phyloP scores from a whole-genome alignment of 768 basidiomycete species.

The Suillus paluster region DNA sequence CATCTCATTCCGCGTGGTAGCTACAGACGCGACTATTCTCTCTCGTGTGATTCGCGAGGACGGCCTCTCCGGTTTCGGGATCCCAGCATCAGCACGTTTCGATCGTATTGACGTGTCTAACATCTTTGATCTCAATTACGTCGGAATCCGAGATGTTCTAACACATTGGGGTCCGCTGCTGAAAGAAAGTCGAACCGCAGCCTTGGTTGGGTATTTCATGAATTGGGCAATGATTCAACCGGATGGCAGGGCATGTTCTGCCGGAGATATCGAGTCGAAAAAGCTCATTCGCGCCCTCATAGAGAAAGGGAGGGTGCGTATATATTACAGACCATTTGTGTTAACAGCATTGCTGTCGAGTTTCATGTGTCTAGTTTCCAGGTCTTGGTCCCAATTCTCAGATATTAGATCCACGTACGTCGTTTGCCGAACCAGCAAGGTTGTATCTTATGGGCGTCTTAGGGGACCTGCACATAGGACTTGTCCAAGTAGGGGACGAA shows the following conservation, averaged over 20 bases:
- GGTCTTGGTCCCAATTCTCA: slow-evolving; percentile 8
- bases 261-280: slow-evolving; percentile 6
- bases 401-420: not conserved
- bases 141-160: slow-evolving; percentile 40
- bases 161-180: slow-evolving; percentile 44
- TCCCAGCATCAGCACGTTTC: slow-evolving; percentile 36
- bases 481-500: slow-evolving; percentile 16
- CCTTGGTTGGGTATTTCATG: slow-evolving; percentile 51
- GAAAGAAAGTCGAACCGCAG: slow-evolving; percentile 29
- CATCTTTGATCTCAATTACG: slow-evolving; percentile 47
- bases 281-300: slow-evolving; percentile 16
- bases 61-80: slow-evolving; percentile 14
- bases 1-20: slow-evolving; percentile 38
- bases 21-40: slow-evolving; percentile 45
- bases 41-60: slow-evolving; percentile 39
- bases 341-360: not conserved
- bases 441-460: not conserved
- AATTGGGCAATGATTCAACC: slow-evolving; percentile 41
- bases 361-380: not conserved
- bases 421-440: not conserved
- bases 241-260: slow-evolving; percentile 11
- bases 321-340: not conserved
- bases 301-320: slow-evolving; percentile 20
- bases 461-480: slow-evolving; percentile 1
- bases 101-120: slow-evolving; percentile 56